phyloP scores from a whole-genome alignment of 257 asterid species.

The Fraxinus excelsior region DNA sequence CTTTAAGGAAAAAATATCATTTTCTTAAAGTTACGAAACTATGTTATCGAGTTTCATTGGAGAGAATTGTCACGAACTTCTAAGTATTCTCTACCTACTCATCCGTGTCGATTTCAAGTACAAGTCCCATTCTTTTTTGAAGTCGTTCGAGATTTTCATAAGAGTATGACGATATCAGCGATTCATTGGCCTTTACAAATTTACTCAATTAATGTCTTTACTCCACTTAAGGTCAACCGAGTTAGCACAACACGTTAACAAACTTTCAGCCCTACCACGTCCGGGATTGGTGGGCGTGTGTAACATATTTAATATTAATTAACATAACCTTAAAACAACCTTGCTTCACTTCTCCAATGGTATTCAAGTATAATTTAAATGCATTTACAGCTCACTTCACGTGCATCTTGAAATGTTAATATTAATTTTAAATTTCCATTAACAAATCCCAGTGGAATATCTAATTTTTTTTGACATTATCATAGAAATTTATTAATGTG shows the following conservation, averaged over 20 bases:
- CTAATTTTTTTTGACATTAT: constrained; percentile 3
- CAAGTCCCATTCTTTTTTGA: rapidly evolving
- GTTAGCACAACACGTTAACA: neutral
- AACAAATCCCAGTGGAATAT: constrained; percentile 38
- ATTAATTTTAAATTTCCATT: constrained; percentile 20
- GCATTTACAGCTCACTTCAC: neutral
- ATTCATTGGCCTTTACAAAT: neutral
- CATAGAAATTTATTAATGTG: constrained; percentile 10
- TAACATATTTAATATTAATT: neutral
- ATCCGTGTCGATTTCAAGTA: no score
- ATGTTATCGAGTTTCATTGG: no score
- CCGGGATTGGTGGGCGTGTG: no score
- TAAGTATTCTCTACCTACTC: no score
- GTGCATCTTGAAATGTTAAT: neutral
- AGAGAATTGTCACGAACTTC: no score
- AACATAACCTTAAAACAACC: neutral
- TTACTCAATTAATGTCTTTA: neutral
- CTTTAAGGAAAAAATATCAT: no score
- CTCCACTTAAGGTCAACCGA: neutral
- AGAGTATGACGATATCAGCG: no score
- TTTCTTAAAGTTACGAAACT: no score
- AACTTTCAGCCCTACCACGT: neutral
- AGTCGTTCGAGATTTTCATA: no score
- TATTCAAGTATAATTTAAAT: neutral
- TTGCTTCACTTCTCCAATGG: neutral